phyloP scores from a whole-genome alignment of 768 basidiomycete species.

The Crassisporium funariophilum region DNA sequence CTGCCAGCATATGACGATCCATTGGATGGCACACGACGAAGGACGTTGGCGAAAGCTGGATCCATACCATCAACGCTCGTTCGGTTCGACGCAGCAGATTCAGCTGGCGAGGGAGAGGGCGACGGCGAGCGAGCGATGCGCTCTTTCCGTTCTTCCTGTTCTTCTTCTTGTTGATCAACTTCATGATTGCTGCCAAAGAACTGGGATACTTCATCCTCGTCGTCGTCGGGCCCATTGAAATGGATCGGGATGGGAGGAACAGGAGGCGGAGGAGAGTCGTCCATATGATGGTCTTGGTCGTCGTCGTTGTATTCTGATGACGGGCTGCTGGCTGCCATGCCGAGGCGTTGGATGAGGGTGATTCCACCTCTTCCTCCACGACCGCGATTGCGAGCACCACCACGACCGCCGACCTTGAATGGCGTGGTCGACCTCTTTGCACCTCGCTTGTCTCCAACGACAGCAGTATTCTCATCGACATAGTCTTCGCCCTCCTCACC shows the following conservation, averaged over 20 bases:
- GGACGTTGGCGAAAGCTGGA: conserved; percentile 78
- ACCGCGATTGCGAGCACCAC: conserved; percentile 52
- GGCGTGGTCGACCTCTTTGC: conserved; percentile 48
- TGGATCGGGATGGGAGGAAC: conserved; percentile 44
- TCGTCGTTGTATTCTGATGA: conserved; percentile 52
- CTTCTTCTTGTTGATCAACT: conserved; percentile 25
- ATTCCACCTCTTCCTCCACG: conserved; percentile 50
- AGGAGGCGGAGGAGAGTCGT: conserved; percentile 39
- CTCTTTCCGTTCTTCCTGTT: conserved; percentile 24
- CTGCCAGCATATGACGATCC: conserved; percentile 50
- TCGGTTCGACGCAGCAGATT: conserved; percentile 52
- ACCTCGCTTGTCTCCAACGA: conserved; percentile 38
- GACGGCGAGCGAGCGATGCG: conserved; percentile 32
- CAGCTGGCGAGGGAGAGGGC: conserved; percentile 31
- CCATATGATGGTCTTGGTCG: conserved; percentile 29
- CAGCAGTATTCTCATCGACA: conserved; percentile 46
- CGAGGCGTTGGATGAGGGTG: conserved; percentile 63
- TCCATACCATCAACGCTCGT: conserved; percentile 87
- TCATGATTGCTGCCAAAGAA: conserved; percentile 33
- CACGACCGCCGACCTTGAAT: conserved; percentile 54
- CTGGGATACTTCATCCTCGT: conserved; percentile 39
- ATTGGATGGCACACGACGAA: conserved; percentile 57
- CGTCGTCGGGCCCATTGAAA: conserved; percentile 37
- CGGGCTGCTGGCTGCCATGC: conserved; percentile 55
- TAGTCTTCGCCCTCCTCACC: conserved; percentile 45